phyloP scores from a whole-genome alignment of 2,329 filamentous ascomycete genomes.

The Teratosphaeria nubilosa region DNA sequence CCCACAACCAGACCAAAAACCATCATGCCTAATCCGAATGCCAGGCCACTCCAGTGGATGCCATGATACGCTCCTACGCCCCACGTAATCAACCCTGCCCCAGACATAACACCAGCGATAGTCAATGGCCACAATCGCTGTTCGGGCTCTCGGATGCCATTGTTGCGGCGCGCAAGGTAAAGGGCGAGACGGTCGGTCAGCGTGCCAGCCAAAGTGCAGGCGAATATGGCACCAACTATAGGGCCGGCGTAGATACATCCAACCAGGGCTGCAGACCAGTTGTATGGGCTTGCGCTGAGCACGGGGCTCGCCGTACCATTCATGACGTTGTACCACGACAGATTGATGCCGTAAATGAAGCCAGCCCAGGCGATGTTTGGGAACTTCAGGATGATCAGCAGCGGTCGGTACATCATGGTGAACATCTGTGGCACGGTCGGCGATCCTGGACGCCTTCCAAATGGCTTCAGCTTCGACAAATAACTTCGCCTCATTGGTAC shows the following conservation, averaged over 20 bases:
- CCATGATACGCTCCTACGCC: conserved; percentile 38
- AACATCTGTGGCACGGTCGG: conserved; percentile 9
- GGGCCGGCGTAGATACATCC: conserved; percentile 28
- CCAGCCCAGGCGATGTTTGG: conserved; percentile 30
- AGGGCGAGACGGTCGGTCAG: conserved; percentile 27
- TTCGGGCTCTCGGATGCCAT: conserved; percentile 31
- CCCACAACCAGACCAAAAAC: conserved; percentile 11
- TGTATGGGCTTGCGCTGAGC: conserved; percentile 26
- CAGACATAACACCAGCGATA: conserved; percentile 33
- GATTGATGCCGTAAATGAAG: conserved; percentile 29
- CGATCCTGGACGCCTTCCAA: neutral
- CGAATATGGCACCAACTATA: conserved; percentile 27
- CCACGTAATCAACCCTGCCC: conserved; percentile 38
- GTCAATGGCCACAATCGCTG: conserved; percentile 30
- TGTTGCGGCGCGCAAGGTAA: conserved; percentile 26
- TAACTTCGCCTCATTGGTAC: neutral
- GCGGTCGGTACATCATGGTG: conserved; percentile 18
- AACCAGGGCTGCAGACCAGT: conserved; percentile 28
- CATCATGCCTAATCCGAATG: conserved; percentile 28
- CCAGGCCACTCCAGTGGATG: conserved; percentile 40
- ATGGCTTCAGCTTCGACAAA: neutral
- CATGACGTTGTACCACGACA: conserved; percentile 35
- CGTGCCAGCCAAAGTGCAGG: conserved; percentile 24
- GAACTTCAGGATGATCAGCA: conserved; percentile 23
- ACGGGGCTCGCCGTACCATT: conserved; percentile 32